A percentile compares a stretch with the other conserved stretches of the same genome.
Conservation (phyloP, 31 red algal genomes). For the Asparagopsis taxiformis region DNA sequence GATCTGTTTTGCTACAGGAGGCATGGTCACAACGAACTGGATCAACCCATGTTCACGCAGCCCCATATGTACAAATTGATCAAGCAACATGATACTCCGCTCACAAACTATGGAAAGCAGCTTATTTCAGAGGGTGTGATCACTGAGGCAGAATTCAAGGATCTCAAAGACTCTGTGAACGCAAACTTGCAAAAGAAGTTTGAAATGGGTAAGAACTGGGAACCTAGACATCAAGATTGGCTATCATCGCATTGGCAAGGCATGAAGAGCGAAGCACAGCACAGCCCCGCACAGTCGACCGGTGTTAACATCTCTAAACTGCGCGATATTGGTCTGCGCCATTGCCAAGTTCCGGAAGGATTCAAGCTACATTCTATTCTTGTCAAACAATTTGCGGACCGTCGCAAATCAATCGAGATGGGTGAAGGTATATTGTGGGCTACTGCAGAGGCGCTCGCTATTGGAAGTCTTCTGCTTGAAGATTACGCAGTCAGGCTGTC, state of each 20-base stretch:
- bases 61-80: slow-evolving; percentile 97
- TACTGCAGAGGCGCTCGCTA: slow-evolving; percentile 91
- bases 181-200: slow-evolving; percentile 66
- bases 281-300: slow-evolving; percentile 66
- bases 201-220: slow-evolving; percentile 83
- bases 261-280: slow-evolving; percentile 80
- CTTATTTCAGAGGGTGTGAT: slow-evolving; percentile 80
- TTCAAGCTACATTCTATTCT: slow-evolving; percentile 92
- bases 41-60: slow-evolving; percentile 98
- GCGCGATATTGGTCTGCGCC: slow-evolving; percentile 67
- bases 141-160: slow-evolving; percentile 66
- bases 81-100: slow-evolving; percentile 66
- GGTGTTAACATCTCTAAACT: slow-evolving; percentile 74
- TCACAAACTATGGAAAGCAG: slow-evolving; percentile 72
- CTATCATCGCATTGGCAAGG: slow-evolving; percentile 95
- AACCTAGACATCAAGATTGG: slow-evolving; percentile 88
- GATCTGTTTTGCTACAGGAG: slow-evolving; percentile 96
- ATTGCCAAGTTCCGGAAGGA: slow-evolving; percentile 67
- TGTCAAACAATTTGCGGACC: slow-evolving; percentile 69
- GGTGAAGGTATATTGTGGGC: slow-evolving; percentile 96
- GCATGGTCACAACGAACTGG: slow-evolving; percentile 98
- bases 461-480: slow-evolving; percentile 87
- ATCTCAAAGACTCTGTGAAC: slow-evolving; percentile 68
- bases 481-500: slow-evolving; percentile 88
- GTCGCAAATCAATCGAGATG: slow-evolving; percentile 84